phyloP scores from a whole-genome alignment of 2,329 filamentous ascomycete genomes.

The Diaporthe sp. region DNA sequence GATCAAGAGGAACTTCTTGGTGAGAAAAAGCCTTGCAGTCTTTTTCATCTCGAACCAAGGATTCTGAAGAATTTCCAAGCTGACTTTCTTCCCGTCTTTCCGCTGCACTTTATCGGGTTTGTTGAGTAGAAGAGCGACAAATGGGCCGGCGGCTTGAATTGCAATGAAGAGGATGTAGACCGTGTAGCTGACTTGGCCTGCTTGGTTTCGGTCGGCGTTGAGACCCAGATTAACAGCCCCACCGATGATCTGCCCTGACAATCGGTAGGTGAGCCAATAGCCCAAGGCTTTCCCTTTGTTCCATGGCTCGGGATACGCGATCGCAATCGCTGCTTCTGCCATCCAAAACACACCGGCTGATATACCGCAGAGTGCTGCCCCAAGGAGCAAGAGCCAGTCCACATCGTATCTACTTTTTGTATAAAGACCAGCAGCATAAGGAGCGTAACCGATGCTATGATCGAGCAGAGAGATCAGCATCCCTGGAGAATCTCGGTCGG shows the following conservation, averaged over 20 bases:
- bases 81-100: slow-evolving; percentile 74
- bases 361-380: slow-evolving; percentile 77
- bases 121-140: slow-evolving; percentile 75
- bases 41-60: slow-evolving; percentile 72
- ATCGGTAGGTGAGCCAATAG: slow-evolving; percentile 74
- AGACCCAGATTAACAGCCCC: slow-evolving; percentile 80
- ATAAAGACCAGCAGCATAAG: slow-evolving; percentile 79
- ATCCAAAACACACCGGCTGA: slow-evolving; percentile 83
- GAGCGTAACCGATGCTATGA: slow-evolving; percentile 74
- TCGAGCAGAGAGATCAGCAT: neutral
- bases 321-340: slow-evolving; percentile 80
- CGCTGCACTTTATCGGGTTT: slow-evolving; percentile 73
- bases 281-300: slow-evolving; percentile 76
- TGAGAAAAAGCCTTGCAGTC: slow-evolving; percentile 71
- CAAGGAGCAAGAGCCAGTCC: slow-evolving; percentile 78
- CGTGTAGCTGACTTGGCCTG: slow-evolving; percentile 77
- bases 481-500: neutral
- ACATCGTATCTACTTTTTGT: slow-evolving; percentile 79
- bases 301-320: slow-evolving; percentile 79
- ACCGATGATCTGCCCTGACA: slow-evolving; percentile 67
- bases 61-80: slow-evolving; percentile 69
- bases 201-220: slow-evolving; percentile 69
- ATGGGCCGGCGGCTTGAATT: slow-evolving; percentile 74
- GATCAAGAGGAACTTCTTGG: slow-evolving; percentile 73
- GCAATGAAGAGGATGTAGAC: slow-evolving; percentile 81